Base-by-base conservation (phyloP, 352 stramenopile genomes). In the Pythium aristosporum region DNA sequence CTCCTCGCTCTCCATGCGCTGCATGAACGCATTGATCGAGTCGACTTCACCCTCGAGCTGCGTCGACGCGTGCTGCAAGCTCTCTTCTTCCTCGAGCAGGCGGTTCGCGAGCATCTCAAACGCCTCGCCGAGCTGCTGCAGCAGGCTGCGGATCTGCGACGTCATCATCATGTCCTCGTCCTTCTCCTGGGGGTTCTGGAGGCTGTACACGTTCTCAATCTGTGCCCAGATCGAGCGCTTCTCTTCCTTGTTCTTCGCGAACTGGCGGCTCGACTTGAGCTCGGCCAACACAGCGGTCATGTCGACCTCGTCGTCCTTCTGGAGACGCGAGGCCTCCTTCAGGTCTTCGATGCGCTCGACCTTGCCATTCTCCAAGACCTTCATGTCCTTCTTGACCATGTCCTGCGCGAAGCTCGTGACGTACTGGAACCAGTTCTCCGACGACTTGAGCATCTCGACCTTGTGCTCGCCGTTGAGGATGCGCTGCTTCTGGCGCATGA, bases 81-180 rank as follows among this genome's bases (percentile, higher is more conserved):
- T 91, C 74, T 95, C 82, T 11, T 95, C 87, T 61, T 95, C 87
- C 62, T 95, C 87, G 15, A 91, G 60, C 5, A 95, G 73, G 34
- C 87, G 87, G 76, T 95, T 95, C 3, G 87, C 82, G 46, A 94
- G 79, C 87, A 95, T 94, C 72, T 95, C 87, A 49, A 95, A 95
- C 5, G 87, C 85, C 55, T 95, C 87, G 39, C 85, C 85, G 53
- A 95, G 73, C 71, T 95, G 87, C 69, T 92, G 85, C 32, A 95
- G 72, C 53, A 95, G 65, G 28, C 83, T 89, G 54, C 87, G 87
- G 70, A 95, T 95, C 72, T 95, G 87, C 39, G 82, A 92, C 47
- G 87, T 95, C 87, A 95, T 95, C 87, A 95, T 95, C 87, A 95
- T 94, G 71, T 95, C 87, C 71, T 95, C 85, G 52, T 95, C 87